Evolutionary conservation across 2,329 filamentous ascomycete genomes (phyloP), one percentile per base, ranked within the genome.

Genomic region (Biscogniauxia sp.): DNA sequence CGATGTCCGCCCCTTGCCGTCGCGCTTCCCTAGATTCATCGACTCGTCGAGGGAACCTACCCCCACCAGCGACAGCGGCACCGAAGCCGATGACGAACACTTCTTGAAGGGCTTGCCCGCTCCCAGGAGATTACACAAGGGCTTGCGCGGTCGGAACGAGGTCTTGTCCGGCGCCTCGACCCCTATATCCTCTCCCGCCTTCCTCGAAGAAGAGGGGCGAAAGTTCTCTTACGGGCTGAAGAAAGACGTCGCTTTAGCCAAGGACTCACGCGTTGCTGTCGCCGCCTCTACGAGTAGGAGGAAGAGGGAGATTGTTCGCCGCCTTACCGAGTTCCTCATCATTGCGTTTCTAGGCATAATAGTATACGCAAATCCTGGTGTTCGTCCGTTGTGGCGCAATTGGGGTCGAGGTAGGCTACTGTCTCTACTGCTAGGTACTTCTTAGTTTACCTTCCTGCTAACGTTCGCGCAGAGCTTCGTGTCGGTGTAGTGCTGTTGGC

Each of bases 31-130:
- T 68, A 3, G 67, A 71, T 41, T 70, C 74, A 7, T 63, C 37
- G 37, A 69, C 52, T 76, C 79, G 64, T 74, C 78, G 60, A 82
- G 80, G 64, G 82, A 84, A 56, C 85, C 84, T 4, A 81, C 83
- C 1, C 83, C 87, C 1, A 85, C 85, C 11, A 97, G 92, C 74
- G 93, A 97, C 68, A 97, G 93, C 73, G 94, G 94, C 23, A 96
- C 93, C 19, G 94, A 98, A 73, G 94, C 94, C 49, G 94, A 97
- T 70, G 94, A 98, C 77, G 94, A 98, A 75, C 90, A 93, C 64
- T 88, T 94, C 67, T 80, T 97, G 59, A 95, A 90, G 73, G 90
- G 93, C 0, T 78, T 97, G 20, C 93, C 94, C 1, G 91, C 93
- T 2, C 91, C 93, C 1, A 88, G 83, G n/a, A 84, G 87, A 62